Evolutionary conservation across 352 stramenopile genomes (phyloP).

Genomic region (Blastocystis hominis): DNA sequence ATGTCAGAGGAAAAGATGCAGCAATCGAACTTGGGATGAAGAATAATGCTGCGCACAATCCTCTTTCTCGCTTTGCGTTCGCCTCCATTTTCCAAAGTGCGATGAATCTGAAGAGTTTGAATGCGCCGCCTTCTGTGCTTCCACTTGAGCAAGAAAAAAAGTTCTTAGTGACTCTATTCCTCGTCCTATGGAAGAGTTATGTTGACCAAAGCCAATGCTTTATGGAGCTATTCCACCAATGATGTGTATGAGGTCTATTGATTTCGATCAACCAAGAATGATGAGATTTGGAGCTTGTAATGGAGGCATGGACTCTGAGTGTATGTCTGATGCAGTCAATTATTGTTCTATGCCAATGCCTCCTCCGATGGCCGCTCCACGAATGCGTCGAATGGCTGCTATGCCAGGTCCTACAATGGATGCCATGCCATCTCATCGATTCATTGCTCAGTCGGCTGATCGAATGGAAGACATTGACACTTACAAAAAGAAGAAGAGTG

Average conservation of each 20-base stretch:
- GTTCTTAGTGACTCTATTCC: not conserved
- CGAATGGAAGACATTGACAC: not conserved
- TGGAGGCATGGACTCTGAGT: not conserved
- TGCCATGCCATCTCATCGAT: too few species aligned
- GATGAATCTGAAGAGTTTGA: constrained; percentile 39
- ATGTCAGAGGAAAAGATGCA: constrained; percentile 54
- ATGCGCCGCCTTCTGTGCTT: not conserved
- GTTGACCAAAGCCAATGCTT: not conserved
- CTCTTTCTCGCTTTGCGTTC: constrained; percentile 61
- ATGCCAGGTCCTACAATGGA: too few species aligned
- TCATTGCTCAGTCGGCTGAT: not conserved
- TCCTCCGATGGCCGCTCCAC: not conserved
- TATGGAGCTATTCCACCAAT: not conserved
- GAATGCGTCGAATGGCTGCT: too few species aligned
- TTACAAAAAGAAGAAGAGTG: constrained; percentile 60
- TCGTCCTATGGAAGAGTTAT: not conserved
- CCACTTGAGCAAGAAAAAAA: not conserved
- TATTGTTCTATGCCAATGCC: too few species aligned
- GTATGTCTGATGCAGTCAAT: too few species aligned
- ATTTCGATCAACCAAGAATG: not conserved
- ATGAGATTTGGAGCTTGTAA: not conserved
- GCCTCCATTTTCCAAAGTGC: constrained; percentile 62
- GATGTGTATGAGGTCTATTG: not conserved
- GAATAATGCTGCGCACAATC: constrained; percentile 60
- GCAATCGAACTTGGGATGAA: constrained; percentile 55